phyloP scores from a whole-genome alignment of 805 yeast genomes.

The Metschnikowia noctiluminum region DNA sequence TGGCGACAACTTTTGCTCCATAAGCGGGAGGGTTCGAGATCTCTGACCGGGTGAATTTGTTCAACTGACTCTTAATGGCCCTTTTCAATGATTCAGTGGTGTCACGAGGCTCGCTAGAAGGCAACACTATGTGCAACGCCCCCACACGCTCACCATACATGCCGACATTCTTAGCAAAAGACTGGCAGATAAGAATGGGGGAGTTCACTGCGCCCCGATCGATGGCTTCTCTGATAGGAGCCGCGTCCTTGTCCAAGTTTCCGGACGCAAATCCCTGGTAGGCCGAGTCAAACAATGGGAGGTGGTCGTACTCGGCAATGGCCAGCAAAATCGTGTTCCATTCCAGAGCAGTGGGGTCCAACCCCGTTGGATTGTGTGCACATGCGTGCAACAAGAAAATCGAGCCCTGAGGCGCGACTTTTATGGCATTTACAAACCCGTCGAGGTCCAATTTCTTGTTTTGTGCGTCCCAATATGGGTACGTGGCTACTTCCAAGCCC shows the following conservation, averaged over 20 bases:
- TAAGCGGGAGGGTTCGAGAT: slow-evolving; percentile 93
- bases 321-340: slow-evolving; percentile 72
- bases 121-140: slow-evolving; percentile 74
- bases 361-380: slow-evolving; percentile 97
- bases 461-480: slow-evolving; percentile 82
- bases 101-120: slow-evolving; percentile 18
- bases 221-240: slow-evolving; percentile 70
- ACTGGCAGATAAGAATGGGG: slow-evolving; percentile 82
- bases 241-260: slow-evolving; percentile 76
- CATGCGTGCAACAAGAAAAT: slow-evolving; percentile 86
- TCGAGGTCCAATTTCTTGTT: slow-evolving; percentile 69
- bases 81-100: slow-evolving; percentile 9
- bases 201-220: slow-evolving; percentile 26
- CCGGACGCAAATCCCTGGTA: slow-evolving; percentile 98
- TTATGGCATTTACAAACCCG: slow-evolving; percentile 63
- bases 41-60: slow-evolving; percentile 74
- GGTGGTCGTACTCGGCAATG: slow-evolving; percentile 58
- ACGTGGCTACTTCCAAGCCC: slow-evolving; percentile 64
- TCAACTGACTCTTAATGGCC: slow-evolving; percentile 66
- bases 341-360: slow-evolving; percentile 82
- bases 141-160: slow-evolving; percentile 98
- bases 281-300: slow-evolving; percentile 89
- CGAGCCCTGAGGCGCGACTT: slow-evolving; percentile 70
- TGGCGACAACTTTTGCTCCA: slow-evolving; percentile 87
- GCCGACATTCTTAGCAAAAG: slow-evolving; percentile 95